A percentile compares a stretch with the other conserved stretches of the same genome.
Conservation (phyloP, 2,329 filamentous ascomycete species). For the Neurospora sp. region DNA sequence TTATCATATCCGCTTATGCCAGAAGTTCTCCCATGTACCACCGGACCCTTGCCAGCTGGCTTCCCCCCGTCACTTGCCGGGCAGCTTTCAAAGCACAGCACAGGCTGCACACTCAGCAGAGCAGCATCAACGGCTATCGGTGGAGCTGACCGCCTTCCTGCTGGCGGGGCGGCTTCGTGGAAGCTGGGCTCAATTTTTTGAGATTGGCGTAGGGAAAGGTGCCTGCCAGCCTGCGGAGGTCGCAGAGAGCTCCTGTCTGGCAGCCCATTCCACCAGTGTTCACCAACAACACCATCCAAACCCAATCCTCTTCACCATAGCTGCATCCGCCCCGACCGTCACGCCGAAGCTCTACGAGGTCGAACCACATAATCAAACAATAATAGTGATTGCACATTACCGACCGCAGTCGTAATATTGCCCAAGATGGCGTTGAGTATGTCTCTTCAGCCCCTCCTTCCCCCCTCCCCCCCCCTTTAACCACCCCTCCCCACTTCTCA, state of each 20-base stretch:
- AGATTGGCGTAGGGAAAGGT: conserved; percentile 15
- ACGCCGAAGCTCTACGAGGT: conserved; percentile 3
- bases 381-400: neutral
- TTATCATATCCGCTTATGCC: neutral
- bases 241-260: conserved; percentile 5
- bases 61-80: neutral
- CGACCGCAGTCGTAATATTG: neutral
- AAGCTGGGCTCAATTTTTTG: conserved; percentile 17
- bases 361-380: conserved; percentile 2
- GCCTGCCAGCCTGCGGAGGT: conserved; percentile 13
- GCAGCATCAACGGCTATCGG: neutral
- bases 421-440: conserved; percentile 51
- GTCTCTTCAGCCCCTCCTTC: conserved; percentile 19
- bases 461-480: conserved; percentile 4
- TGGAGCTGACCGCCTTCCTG: neutral
- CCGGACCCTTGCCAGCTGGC: neutral
- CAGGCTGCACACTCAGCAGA: neutral
- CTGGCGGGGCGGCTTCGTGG: neutral
- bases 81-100: neutral
- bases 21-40: neutral
- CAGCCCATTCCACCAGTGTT: conserved; percentile 6
- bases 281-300: neutral
- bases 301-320: conserved; percentile 1
- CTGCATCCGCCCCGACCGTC: conserved; percentile 3
- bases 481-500: conserved; percentile 10